Base-by-base conservation (phyloP, 2,329 filamentous ascomycete species). In the Aspergillus transmontanensis region DNA sequence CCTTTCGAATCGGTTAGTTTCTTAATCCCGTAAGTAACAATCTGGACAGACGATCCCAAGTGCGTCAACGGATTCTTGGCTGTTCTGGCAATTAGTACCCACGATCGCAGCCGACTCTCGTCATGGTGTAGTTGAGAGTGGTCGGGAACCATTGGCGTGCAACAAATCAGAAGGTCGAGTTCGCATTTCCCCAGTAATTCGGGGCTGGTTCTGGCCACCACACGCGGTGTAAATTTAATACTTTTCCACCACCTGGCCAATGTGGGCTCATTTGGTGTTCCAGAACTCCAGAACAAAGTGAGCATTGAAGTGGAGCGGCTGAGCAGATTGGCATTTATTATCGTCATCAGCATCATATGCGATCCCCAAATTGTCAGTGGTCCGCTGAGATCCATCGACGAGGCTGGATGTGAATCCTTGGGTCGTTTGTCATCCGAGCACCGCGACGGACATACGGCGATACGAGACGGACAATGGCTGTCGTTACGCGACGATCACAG, bases 401-500 rank as follows among this genome's bases (percentile, higher is more conserved):
- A 59, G 61, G 41, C 64, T 62, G 59, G 60, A 59, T 39, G 50
- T 55, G 56, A 56, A 65, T 61, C 64, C 56, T 60, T 65, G 64
- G 64, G 46, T 63, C 61, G 48, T 65, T 59, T 60, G 61, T 65
- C 54, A 63, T 60, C 61, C 56, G 55, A 53, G 61, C 55, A 58
- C 61, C 39, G 57, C 60, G 57, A n/a, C 39, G 59, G 45, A 58
- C 43, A 56, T 51, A 62, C 57, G 36, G 55, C 60, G 56, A 63
- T 57, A 58, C 60, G 51, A 63, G 36, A 53, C 46, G 54, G 60
- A 61, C 55, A 59, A 59, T 61, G 48, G 59, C 48, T 21, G 54
- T 59, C 45, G 59, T 58, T 55, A 59, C 59, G 59, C 62, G 59
- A 45, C 62, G 59, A 61, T 63, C 58, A 51, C 60, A 51, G 57